Evolutionary conservation across 2,329 filamentous ascomycete genomes (phyloP).

Genomic region (Epichloe sp.): DNA sequence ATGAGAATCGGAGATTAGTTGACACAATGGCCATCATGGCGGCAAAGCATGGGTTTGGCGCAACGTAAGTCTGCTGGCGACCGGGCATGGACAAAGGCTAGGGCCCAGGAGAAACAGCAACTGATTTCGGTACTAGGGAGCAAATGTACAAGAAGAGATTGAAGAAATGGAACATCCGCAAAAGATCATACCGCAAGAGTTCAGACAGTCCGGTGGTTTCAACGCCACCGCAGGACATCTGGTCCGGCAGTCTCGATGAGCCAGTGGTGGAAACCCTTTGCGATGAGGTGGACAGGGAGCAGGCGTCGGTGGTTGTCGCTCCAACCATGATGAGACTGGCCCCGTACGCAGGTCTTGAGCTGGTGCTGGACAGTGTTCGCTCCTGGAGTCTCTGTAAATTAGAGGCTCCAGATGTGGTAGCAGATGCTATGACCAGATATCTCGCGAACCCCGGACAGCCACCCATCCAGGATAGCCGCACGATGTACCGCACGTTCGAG

Average conservation of each 20-base stretch:
- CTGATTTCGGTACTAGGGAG: conserved; percentile 13
- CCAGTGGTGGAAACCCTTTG: conserved; percentile 1
- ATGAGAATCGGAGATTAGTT: conserved; percentile 22
- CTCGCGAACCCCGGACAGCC: conserved; percentile 21
- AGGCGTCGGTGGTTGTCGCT: conserved; percentile 10
- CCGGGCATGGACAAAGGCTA: too few species aligned
- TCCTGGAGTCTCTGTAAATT: conserved; percentile 23
- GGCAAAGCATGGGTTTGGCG: conserved; percentile 21
- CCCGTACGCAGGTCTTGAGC: conserved; percentile 18
- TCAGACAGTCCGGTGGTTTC: neutral
- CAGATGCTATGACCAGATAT: conserved; percentile 25
- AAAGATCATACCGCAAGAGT: conserved; percentile 20
- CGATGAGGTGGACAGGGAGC: neutral
- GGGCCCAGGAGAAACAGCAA: neutral
- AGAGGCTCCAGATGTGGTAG: conserved; percentile 13
- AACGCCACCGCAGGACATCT: conserved; percentile 1
- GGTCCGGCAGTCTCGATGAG: neutral
- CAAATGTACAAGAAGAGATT: conserved; percentile 28
- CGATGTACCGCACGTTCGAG: conserved; percentile 27
- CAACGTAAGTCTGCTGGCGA: conserved; percentile 19
- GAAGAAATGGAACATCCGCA: conserved; percentile 25
- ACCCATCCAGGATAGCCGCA: conserved; percentile 25
- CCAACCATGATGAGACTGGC: conserved; percentile 12
- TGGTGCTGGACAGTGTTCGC: conserved; percentile 20
- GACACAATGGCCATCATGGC: conserved; percentile 24